Conservation (phyloP, 129 eudicot species). For the Chrysanthemum lavandulifolium region DNA sequence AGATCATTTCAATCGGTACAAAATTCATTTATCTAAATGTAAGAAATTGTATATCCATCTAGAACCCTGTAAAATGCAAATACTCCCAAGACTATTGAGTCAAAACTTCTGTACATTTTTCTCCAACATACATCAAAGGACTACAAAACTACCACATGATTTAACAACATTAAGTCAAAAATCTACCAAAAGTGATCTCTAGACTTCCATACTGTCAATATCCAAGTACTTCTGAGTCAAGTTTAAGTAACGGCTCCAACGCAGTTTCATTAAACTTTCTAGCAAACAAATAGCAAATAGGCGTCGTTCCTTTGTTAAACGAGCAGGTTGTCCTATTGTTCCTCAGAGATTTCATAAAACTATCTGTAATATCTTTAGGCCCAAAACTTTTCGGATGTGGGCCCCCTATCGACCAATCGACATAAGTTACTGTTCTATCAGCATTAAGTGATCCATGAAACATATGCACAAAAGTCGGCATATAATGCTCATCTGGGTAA, state of each 20-base stretch:
- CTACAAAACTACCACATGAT: constrained; percentile 5
- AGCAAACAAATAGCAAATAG: constrained; percentile 69
- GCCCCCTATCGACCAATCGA: constrained; percentile 68
- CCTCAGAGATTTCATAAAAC: constrained; percentile 51
- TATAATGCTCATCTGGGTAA: constrained; percentile 85
- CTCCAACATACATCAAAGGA: neutral
- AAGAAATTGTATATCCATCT: too few relatives aligned
- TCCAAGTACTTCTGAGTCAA: constrained; percentile 45
- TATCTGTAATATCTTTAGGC: constrained; percentile 47
- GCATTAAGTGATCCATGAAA: constrained; percentile 56
- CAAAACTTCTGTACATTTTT: constrained; percentile 11
- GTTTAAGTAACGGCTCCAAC: constrained; percentile 56
- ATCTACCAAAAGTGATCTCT: constrained; percentile 4
- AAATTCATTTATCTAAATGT: too few relatives aligned
- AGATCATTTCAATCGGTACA: too few relatives aligned
- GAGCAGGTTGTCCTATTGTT: constrained; percentile 56
- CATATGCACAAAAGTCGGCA: constrained; percentile 68
- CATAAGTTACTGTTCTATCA: constrained; percentile 72
- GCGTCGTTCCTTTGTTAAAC: constrained; percentile 45
- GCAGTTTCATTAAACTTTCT: constrained; percentile 65
- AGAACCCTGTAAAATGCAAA: neutral
- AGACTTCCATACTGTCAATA: constrained; percentile 35
- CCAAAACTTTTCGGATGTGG: constrained; percentile 78
- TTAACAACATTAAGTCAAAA: neutral
- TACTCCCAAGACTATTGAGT: constrained; percentile 5